Conservation (phyloP, 768 basidiomycete species). For the Daedaleopsis sinensis region DNA sequence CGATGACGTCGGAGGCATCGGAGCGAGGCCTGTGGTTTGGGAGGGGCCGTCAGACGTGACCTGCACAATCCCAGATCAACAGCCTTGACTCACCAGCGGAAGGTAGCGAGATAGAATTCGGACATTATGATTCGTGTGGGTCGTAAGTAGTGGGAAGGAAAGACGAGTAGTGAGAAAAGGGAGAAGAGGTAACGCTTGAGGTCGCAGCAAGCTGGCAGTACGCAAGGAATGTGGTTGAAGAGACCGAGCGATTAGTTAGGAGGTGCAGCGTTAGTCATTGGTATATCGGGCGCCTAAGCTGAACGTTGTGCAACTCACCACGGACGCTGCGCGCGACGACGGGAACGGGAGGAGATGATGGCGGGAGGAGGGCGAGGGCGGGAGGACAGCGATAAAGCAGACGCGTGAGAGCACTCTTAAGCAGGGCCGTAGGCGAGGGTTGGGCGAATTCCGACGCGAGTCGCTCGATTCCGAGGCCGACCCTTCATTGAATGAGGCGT, state of each 20-base stretch:
- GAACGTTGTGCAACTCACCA: conserved; percentile 6
- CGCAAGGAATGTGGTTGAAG: not conserved
- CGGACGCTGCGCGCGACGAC: conserved; percentile 12
- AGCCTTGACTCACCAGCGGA: conserved; percentile 21
- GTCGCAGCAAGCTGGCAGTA: conserved; percentile 4
- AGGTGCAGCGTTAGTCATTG: not conserved
- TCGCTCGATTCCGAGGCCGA: not conserved
- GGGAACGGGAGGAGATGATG: conserved; percentile 1
- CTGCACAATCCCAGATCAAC: not conserved
- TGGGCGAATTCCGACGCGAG: not conserved
- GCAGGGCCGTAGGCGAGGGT: conserved; percentile 5
- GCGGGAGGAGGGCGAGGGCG: not conserved
- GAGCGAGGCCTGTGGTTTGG: conserved; percentile 54
- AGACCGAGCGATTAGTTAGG: conserved; percentile 9
- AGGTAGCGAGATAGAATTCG: conserved; percentile 27
- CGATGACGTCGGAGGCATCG: conserved; percentile 59
- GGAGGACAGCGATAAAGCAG: conserved; percentile 1
- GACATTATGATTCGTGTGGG: conserved; percentile 27
- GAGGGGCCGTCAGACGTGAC: conserved; percentile 10
- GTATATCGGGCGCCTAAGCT: not conserved
- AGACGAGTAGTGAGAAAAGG: conserved; percentile 7
- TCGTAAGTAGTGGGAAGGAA: conserved; percentile 16
- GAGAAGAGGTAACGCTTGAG: conserved; percentile 13
- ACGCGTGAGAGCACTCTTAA: conserved; percentile 13
- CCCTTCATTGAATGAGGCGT: not conserved